Conservation (phyloP, 2,329 filamentous ascomycete genomes). For the Calonectria pteridis region DNA sequence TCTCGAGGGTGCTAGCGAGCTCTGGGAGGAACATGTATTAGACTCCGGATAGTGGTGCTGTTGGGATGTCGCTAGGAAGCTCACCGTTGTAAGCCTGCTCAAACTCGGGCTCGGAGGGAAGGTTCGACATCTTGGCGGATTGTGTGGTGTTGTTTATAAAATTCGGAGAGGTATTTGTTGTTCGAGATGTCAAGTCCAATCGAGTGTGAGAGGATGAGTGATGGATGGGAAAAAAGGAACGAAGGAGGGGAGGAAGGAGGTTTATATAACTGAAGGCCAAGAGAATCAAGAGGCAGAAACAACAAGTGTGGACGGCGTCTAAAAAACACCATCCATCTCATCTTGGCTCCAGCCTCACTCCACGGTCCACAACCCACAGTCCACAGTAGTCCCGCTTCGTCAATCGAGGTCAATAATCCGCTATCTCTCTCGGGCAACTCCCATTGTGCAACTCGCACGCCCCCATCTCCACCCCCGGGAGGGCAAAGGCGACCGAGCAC, state of each 20-base stretch:
- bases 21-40: conserved; percentile 65
- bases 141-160: conserved; percentile 28
- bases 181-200: conserved; percentile 16
- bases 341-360: conserved; percentile 25
- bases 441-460: conserved; percentile 4
- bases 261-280: conserved; percentile 24
- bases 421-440: conserved; percentile 29
- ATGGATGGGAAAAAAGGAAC: conserved; percentile 15
- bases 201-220: conserved; percentile 11
- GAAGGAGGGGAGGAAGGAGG: conserved; percentile 20
- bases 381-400: too few relatives aligned
- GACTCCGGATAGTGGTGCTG: background rate
- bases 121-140: conserved; percentile 76
- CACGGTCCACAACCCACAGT: conserved; percentile 22
- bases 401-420: conserved; percentile 19
- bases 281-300: background rate
- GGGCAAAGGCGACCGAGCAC: background rate
- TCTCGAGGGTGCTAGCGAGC: conserved; percentile 93
- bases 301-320: background rate
- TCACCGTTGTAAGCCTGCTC: conserved; percentile 97
- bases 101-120: conserved; percentile 93
- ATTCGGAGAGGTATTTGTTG: conserved; percentile 18
- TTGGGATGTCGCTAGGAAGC: conserved; percentile 41
- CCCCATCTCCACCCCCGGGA: background rate
- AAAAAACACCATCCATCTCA: background rate